phyloP scores from a whole-genome alignment of 2,329 filamentous ascomycete species.

The Neopestalotiopsis clavispora region DNA sequence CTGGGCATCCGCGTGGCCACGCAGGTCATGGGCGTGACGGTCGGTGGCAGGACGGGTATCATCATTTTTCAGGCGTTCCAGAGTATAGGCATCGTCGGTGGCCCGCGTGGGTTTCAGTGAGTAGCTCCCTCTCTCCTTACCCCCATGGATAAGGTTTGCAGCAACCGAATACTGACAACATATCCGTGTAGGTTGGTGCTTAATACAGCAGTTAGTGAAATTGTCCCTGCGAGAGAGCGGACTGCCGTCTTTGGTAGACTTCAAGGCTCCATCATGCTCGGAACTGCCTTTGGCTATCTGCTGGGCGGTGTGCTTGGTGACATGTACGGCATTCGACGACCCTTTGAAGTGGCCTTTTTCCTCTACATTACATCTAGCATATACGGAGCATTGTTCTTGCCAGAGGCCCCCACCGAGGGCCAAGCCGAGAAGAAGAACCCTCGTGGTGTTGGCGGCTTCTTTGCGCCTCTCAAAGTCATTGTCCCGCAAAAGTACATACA shows the following conservation, averaged over 20 bases:
- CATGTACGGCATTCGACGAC: conserved; percentile 63
- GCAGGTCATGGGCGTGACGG: conserved; percentile 68
- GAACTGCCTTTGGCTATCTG: conserved; percentile 67
- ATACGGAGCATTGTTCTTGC: conserved; percentile 48
- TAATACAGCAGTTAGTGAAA: conserved; percentile 71
- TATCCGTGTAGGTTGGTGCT: conserved; percentile 51
- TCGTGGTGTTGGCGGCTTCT: conserved; percentile 56
- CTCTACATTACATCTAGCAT: conserved; percentile 54
- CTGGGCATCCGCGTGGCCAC: conserved; percentile 66
- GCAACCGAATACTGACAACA: background rate
- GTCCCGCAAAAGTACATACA: conserved; percentile 60
- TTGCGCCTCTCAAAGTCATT: conserved; percentile 68
- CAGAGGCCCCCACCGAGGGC: conserved; percentile 34
- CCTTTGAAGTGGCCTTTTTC: conserved; percentile 67
- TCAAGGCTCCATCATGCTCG: conserved; percentile 71
- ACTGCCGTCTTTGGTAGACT: conserved; percentile 68
- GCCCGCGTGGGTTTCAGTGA: conserved; percentile 68
- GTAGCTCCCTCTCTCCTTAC: background rate
- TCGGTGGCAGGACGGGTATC: conserved; percentile 67
- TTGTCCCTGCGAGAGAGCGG: conserved; percentile 62
- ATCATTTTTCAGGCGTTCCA: conserved; percentile 71
- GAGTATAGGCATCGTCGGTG: conserved; percentile 70
- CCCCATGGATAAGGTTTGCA: background rate
- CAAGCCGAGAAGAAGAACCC: conserved; percentile 24
- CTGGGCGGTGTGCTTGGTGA: conserved; percentile 70